These are phyloP conservation scores for Penicillium parvum DNA, from an alignment of 495 filamentous ascomycete genomes.

Conservation along the genomic window DNA sequence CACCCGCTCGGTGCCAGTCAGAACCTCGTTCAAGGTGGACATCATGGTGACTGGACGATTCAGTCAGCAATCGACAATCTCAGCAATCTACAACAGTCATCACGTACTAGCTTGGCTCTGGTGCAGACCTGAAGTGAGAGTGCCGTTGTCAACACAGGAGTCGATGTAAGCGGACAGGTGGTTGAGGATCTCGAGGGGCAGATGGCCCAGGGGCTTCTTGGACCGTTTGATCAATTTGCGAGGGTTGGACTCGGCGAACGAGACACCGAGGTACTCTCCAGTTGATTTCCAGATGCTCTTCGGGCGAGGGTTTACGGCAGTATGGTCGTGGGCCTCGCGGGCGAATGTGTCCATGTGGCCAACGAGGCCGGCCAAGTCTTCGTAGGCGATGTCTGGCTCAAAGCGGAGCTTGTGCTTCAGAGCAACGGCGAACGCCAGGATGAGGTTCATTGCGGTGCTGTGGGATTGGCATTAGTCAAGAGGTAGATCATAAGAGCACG, in stretches of 20 bases:
- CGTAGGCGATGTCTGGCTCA: slow-evolving; percentile 76
- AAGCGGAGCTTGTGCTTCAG: slow-evolving; percentile 87
- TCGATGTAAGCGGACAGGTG: slow-evolving; percentile 66
- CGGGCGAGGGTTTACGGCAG: slow-evolving; percentile 36
- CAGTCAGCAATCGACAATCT: not conserved
- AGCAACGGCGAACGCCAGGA: slow-evolving; percentile 70
- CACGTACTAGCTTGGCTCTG: slow-evolving; percentile 43
- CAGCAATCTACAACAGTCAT: not conserved
- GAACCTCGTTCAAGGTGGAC: slow-evolving; percentile 62
- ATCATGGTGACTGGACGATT: slow-evolving; percentile 31
- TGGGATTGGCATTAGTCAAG: slow-evolving; percentile 5
- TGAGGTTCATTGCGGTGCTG: slow-evolving; percentile 72
- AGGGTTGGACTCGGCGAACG: slow-evolving; percentile 68
- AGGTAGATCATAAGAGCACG: not conserved
- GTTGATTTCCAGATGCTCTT: slow-evolving; percentile 50
- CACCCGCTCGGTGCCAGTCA: slow-evolving; percentile 73
- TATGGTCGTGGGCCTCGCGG: slow-evolving; percentile 55
- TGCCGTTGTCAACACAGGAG: slow-evolving; percentile 49
- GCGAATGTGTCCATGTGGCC: slow-evolving; percentile 55
- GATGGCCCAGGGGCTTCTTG: slow-evolving; percentile 61
- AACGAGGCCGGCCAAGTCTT: slow-evolving; percentile 49
- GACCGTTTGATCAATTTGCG: slow-evolving; percentile 66
- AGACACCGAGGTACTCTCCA: slow-evolving; percentile 67
- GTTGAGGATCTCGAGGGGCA: slow-evolving; percentile 72
- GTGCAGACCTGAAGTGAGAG: slow-evolving; percentile 45